Base-by-base conservation (phyloP, 331 rosid species). In the Pyrus hybrid region DNA sequence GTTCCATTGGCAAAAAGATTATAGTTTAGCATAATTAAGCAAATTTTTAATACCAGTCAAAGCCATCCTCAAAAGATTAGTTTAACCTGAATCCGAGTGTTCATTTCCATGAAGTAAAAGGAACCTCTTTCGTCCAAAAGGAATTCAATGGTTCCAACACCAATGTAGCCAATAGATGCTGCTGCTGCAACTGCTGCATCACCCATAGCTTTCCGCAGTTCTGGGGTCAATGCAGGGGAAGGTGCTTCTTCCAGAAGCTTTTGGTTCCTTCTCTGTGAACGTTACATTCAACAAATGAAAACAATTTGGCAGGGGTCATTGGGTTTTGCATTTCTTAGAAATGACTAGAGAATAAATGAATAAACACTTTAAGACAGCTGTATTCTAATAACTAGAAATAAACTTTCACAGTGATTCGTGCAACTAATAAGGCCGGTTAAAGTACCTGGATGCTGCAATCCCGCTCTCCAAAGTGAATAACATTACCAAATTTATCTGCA, bases 51-150 rank as follows among this genome's bases (percentile, higher is more conserved):
- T 43, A 20, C 9, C 67, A 33, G 13, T 43, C 8, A 28, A 41
- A 74, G 41, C 21, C 33, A 58, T 72, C 68, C n/a, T 73, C n/a
- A 12, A 82, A 58, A 83, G 66, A 60, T 65, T 37, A 68, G 67
- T 74, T 70, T 70, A 60, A 94, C 99, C 99, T 94, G 99, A 80
- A 92, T 92, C 65, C 97, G 95, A 68, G 99, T 94, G 86, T 94
- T 94, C 99, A 92, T 94, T 88, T 94, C 99, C 99, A 94, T 92
- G 84, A 94, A 94, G 93, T 92, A 92, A 85, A 94, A 94, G 79
- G 96, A 89, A 74, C 97, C 99, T 77, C 97, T 92, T 88, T 94
- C 99, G 53, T 94, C 99, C 97, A 94, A 87, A 76, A 94, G 97
- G 82, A 94, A 94, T 87, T 94, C 97, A 56, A 94, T 62, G 3